phyloP scores from a whole-genome alignment of 352 stramenopile genomes.

The Pythium biforme region DNA sequence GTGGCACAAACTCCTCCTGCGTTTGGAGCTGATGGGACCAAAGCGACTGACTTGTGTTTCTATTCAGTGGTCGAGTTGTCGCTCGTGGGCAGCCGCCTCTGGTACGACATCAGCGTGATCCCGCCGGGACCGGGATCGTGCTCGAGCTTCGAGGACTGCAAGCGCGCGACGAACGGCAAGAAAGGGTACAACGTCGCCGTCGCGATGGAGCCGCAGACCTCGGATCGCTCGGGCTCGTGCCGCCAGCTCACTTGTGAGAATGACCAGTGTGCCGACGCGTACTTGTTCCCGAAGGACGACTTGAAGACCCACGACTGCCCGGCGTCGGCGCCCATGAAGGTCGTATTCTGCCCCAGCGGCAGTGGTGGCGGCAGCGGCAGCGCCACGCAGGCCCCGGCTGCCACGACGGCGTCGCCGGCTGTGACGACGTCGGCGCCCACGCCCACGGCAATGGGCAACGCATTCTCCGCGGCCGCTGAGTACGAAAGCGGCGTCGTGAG shows the following conservation, averaged over 20 bases:
- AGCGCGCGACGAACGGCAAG: constrained; percentile 37
- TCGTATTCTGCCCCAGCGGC: constrained; percentile 52
- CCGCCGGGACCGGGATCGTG: constrained; percentile 44
- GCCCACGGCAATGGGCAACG: constrained; percentile 1
- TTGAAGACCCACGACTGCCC: constrained; percentile 67
- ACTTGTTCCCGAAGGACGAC: constrained; percentile 61
- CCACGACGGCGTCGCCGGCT: neutral
- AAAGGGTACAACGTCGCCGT: constrained; percentile 59
- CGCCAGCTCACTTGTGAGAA: constrained; percentile 37
- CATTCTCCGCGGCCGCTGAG: constrained; percentile 16
- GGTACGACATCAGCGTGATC: constrained; percentile 70
- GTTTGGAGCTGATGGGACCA: neutral
- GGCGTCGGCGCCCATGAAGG: constrained; percentile 33
- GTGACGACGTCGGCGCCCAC: neutral
- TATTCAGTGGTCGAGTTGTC: constrained; percentile 30
- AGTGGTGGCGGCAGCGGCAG: neutral
- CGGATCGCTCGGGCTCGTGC: constrained; percentile 31
- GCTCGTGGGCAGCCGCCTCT: constrained; percentile 27
- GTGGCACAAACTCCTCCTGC: too few relatives aligned
- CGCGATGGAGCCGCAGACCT: constrained; percentile 35
- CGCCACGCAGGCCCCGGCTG: neutral
- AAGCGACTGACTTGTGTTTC: neutral
- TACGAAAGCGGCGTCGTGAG: constrained; percentile 28
- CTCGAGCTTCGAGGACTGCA: constrained; percentile 37
- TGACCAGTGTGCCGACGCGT: constrained; percentile 42